Evolutionary conservation across 2,329 filamentous ascomycete species (phyloP).

Genomic region (Leptodontidium sp.): DNA sequence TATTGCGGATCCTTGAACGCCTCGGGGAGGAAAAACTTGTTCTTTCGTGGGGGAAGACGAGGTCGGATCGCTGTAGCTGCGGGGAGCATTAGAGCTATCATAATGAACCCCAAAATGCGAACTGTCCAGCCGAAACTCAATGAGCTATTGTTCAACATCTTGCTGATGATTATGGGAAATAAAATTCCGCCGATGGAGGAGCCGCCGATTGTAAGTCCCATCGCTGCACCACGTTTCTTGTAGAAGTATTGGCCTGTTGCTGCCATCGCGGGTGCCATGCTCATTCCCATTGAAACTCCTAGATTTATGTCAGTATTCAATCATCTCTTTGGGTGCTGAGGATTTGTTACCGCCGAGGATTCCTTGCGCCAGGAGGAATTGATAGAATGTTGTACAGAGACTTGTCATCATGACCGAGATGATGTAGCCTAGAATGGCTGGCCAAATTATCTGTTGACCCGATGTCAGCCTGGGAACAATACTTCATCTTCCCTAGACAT

Average conservation of each 20-base stretch:
- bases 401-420: constrained; percentile 49
- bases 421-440: constrained; percentile 34
- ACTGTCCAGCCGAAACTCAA: constrained; percentile 47
- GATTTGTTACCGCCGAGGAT: constrained; percentile 41
- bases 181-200: constrained; percentile 62
- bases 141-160: constrained; percentile 52
- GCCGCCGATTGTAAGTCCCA: constrained; percentile 57
- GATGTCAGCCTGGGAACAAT: constrained; percentile 19
- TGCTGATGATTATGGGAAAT: constrained; percentile 65
- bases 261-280: constrained; percentile 50
- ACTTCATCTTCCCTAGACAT: not conserved
- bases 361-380: constrained; percentile 49
- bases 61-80: constrained; percentile 59
- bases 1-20: constrained; percentile 55
- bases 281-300: constrained; percentile 47
- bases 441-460: constrained; percentile 49
- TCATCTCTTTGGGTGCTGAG: not conserved
- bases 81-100: constrained; percentile 58
- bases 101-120: constrained; percentile 44
- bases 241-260: constrained; percentile 58
- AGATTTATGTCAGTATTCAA: not conserved
- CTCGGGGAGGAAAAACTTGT: constrained; percentile 55
- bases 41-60: constrained; percentile 52
- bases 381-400: constrained; percentile 47
- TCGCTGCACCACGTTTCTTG: constrained; percentile 55